Percentiles rank a stretch among this genome's conserved stretches.
Conservation (phyloP, 805 yeast species). For the Cyberlindnera xishuangbannaensis region DNA sequence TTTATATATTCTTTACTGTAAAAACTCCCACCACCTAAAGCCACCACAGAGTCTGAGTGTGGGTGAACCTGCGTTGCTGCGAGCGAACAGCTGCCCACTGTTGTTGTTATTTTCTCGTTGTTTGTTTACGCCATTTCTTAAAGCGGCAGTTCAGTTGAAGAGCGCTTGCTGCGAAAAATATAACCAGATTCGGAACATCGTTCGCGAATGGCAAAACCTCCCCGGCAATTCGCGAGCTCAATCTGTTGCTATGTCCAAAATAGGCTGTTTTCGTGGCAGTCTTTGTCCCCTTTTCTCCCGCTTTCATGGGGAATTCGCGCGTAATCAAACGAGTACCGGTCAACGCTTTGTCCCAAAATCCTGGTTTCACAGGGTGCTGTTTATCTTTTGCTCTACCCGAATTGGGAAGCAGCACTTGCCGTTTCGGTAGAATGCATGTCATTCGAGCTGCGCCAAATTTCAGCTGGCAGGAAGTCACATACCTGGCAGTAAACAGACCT, state of each 20-base stretch:
- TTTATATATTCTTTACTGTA: too few relatives aligned
- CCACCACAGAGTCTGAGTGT: too few relatives aligned
- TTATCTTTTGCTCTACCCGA: constrained; percentile 2
- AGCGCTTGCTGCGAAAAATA: constrained; percentile 7
- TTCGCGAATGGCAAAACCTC: background rate
- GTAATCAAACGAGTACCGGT: too few relatives aligned
- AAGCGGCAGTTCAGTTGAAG: constrained; percentile 1
- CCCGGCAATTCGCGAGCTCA: too few relatives aligned
- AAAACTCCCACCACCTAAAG: too few relatives aligned
- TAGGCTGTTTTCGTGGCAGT: too few relatives aligned
- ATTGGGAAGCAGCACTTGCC: constrained; percentile 5
- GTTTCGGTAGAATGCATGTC: constrained; percentile 1
- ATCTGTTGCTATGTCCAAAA: too few relatives aligned
- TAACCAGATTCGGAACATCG: constrained; percentile 1
- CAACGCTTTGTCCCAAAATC: background rate
- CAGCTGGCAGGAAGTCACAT: constrained; percentile 9
- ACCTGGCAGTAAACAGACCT: constrained; percentile 3
- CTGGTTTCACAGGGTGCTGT: constrained; percentile 7
- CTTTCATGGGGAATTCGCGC: background rate
- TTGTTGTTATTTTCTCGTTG: constrained; percentile 10
- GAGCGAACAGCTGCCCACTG: too few relatives aligned
- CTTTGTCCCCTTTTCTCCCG: too few relatives aligned
- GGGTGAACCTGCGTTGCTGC: too few relatives aligned
- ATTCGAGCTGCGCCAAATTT: constrained; percentile 10
- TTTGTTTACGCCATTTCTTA: constrained; percentile 7